Conservation (phyloP, 176 grass and related monocot genomes). For the Eragrostis nindensis region DNA sequence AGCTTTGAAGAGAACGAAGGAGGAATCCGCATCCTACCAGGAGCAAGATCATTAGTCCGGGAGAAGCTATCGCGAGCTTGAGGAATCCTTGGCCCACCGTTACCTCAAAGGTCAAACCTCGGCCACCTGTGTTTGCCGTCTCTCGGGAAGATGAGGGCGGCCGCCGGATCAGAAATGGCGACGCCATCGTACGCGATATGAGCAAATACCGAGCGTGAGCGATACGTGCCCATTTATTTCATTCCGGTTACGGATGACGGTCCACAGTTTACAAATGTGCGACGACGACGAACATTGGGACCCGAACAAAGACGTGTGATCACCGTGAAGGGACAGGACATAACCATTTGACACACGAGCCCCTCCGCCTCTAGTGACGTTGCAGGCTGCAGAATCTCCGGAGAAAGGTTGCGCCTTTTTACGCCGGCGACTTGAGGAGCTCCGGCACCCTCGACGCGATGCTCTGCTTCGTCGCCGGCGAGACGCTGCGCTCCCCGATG, state of each 20-base stretch:
- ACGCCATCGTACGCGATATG: no score
- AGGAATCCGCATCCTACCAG: no score
- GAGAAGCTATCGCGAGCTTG: no score
- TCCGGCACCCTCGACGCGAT: slow-evolving; percentile 57
- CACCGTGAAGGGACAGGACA: neutral
- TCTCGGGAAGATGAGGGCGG: no score
- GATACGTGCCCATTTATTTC: neutral
- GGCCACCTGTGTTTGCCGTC: no score
- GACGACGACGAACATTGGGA: neutral
- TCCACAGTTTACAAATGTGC: neutral
- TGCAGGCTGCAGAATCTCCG: no score
- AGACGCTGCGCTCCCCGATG: slow-evolving; percentile 79
- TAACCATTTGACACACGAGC: neutral
- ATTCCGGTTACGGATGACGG: neutral
- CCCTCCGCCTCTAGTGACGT: neutral
- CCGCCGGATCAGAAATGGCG: no score
- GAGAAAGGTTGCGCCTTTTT: slow-evolving; percentile 3
- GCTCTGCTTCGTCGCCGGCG: slow-evolving; percentile 71
- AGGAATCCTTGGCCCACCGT: no score
- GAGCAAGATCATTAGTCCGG: no score
- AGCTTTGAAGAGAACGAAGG: no score
- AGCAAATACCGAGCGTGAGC: no score
- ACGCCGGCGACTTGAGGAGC: slow-evolving; percentile 33
- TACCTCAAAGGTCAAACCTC: no score
- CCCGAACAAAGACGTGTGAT: neutral